A percentile compares a stretch with the other conserved stretches of the same genome.
Conservation (phyloP, 768 basidiomycete genomes). For the Pulveroboletus sp. region DNA sequence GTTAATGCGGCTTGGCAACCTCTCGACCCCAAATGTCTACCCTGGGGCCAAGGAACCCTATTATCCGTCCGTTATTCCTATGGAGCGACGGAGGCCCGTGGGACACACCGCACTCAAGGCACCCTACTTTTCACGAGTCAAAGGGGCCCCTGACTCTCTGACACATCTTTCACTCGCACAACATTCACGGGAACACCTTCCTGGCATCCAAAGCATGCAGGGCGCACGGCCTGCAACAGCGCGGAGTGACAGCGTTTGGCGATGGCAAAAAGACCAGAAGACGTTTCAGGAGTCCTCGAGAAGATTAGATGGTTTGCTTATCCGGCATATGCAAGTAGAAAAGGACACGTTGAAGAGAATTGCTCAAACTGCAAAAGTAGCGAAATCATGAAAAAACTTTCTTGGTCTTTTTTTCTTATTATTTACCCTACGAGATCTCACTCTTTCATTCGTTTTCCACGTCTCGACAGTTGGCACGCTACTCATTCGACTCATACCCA, state of each 20-base stretch:
- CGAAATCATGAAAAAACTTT: conserved; percentile 24
- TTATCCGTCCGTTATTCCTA: conserved; percentile 33
- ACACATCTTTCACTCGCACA: conserved; percentile 33
- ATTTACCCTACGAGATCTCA: conserved; percentile 15
- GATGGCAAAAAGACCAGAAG: conserved; percentile 31
- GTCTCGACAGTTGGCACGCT: conserved; percentile 12
- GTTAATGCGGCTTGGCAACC: conserved; percentile 65
- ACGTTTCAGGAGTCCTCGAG: conserved; percentile 54
- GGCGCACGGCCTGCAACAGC: conserved; percentile 15
- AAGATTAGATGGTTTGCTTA: conserved; percentile 75
- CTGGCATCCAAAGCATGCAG: conserved; percentile 11
- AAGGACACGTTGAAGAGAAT: conserved; percentile 78
- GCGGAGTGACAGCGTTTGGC: conserved; percentile 23
- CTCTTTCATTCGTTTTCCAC: conserved; percentile 4
- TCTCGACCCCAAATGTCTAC: conserved; percentile 64
- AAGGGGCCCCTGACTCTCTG: conserved; percentile 31
- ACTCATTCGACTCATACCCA: conserved; percentile 26
- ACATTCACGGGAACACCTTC: conserved; percentile 43
- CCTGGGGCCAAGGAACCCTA: conserved; percentile 36
- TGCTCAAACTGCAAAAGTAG: conserved; percentile 45
- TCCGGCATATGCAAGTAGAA: conserved; percentile 82
- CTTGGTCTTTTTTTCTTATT: neutral
- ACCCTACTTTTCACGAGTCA: conserved; percentile 49
- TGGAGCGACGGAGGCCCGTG: conserved; percentile 48
- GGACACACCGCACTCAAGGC: conserved; percentile 44